Evolutionary conservation across 352 stramenopile species (phyloP).

Genomic region (Pseudoperonospora humuli): DNA sequence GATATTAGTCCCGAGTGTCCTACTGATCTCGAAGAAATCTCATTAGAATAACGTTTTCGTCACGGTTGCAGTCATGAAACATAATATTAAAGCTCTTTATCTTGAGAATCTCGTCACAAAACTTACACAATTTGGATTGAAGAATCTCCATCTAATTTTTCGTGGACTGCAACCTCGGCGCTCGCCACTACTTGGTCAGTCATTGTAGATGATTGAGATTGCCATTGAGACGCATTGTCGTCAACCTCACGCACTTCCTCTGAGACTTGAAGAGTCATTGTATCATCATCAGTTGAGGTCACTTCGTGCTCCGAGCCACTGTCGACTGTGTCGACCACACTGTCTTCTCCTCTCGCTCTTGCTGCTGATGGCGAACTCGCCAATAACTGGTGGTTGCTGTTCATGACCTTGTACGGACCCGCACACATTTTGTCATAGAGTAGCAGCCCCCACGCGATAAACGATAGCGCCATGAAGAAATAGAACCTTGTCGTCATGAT

Average conservation of each 20-base stretch:
- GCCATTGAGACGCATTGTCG: slow-evolving; percentile 1
- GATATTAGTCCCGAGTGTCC: not conserved
- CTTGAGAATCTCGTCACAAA: not conserved
- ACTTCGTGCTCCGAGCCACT: slow-evolving; percentile 31
- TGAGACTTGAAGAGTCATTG: slow-evolving; percentile 10
- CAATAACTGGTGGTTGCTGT: slow-evolving; percentile 64
- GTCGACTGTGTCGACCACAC: slow-evolving; percentile 18
- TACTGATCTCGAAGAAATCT: slow-evolving; percentile 9
- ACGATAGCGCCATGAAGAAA: slow-evolving; percentile 55
- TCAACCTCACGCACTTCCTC: slow-evolving; percentile 2
- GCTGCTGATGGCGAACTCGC: slow-evolving; percentile 45
- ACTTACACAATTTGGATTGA: slow-evolving; percentile 24
- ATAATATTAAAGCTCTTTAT: slow-evolving; percentile 28
- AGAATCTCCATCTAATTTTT: not conserved
- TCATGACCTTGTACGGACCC: slow-evolving; percentile 70
- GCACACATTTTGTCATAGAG: slow-evolving; percentile 73
- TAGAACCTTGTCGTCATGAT: slow-evolving; percentile 67
- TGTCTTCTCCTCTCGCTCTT: slow-evolving; percentile 14
- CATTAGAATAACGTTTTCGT: slow-evolving; percentile 6
- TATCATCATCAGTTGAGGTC: not conserved
- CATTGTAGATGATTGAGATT: slow-evolving; percentile 4
- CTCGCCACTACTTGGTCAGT: slow-evolving; percentile 1
- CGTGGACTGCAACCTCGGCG: not conserved
- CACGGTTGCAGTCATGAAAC: not conserved
- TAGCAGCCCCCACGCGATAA: slow-evolving; percentile 48